These are phyloP conservation scores for Dillenia suffruticosa DNA, from an alignment of 164 flowering plant species.

Conservation along the genomic window DNA sequence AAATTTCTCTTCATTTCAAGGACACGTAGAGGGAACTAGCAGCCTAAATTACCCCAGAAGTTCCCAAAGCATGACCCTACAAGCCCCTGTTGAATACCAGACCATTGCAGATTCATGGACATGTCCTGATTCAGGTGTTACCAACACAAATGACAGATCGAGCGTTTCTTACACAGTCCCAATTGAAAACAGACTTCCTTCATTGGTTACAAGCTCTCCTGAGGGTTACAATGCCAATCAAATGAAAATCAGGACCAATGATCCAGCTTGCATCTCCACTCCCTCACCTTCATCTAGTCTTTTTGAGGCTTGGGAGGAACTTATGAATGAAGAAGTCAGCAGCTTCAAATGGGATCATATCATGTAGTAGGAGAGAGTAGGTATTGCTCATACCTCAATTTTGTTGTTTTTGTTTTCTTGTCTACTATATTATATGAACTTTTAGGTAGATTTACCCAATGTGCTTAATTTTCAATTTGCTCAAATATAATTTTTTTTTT, in stretches of 20 bases:
- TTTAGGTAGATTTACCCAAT: too few relatives aligned
- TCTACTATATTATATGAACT: too few relatives aligned
- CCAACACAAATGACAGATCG: conserved; percentile 1
- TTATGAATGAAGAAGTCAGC: conserved; percentile 36
- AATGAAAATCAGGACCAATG: conserved; percentile 13
- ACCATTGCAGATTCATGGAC: conserved; percentile 1
- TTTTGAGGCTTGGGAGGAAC: conserved; percentile 42
- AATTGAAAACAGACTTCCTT: conserved; percentile 17
- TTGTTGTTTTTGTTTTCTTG: background rate
- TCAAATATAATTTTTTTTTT: too few relatives aligned
- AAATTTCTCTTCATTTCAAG: too few relatives aligned
- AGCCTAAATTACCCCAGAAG: too few relatives aligned
- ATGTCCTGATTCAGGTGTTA: background rate
- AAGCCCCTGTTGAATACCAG: conserved; percentile 8
- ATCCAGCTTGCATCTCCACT: conserved; percentile 15
- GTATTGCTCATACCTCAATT: conserved; percentile 1
- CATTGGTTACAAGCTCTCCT: conserved; percentile 21
- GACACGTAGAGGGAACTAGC: too few relatives aligned
- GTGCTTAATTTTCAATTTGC: too few relatives aligned
- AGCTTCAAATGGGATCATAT: conserved; percentile 36
- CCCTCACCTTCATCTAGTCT: conserved; percentile 24
- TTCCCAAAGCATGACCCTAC: background rate
- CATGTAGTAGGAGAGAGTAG: conserved; percentile 38
- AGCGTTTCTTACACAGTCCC: conserved; percentile 8
- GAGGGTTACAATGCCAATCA: conserved; percentile 16